Percentiles rank a stretch among this genome's conserved stretches.
Conservation (phyloP, 177 flowering plant genomes). For the Vitis hybrid region DNA sequence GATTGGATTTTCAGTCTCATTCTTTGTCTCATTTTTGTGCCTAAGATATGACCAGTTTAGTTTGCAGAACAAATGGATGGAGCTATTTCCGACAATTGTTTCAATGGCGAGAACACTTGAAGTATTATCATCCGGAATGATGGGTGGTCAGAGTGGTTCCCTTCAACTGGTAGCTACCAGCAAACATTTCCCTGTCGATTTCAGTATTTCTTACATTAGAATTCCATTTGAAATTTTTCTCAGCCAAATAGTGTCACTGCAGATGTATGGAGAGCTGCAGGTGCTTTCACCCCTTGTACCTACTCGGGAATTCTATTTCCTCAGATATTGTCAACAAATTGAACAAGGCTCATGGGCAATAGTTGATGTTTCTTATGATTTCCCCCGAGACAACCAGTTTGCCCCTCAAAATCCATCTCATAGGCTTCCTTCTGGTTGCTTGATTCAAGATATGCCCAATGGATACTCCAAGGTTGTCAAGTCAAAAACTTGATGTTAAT, state of each 20-base stretch:
- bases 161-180: conserved; percentile 58
- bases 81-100: conserved; percentile 74
- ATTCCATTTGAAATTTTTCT: not conserved
- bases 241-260: conserved; percentile 8
- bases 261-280: conserved; percentile 78
- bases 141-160: conserved; percentile 54
- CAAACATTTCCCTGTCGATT: too few species aligned
- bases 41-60: not conserved
- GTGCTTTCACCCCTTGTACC: conserved; percentile 73
- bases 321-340: conserved; percentile 79
- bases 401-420: conserved; percentile 41
- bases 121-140: conserved; percentile 55
- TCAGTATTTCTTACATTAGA: not conserved
- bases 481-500: too few species aligned
- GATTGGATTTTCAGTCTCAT: not conserved
- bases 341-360: conserved; percentile 79
- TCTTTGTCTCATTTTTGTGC: not conserved
- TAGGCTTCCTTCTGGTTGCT: conserved; percentile 81
- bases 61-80: conserved; percentile 68
- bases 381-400: conserved; percentile 41
- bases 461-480: conserved; percentile 73
- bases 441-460: conserved; percentile 84
- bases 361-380: conserved; percentile 69
- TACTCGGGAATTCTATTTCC: conserved; percentile 63
- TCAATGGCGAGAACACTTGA: conserved; percentile 63